Evolutionary conservation across 768 basidiomycete genomes (phyloP), one percentile per base, ranked within the genome.

Genomic region (Tephrocybe rancida): DNA sequence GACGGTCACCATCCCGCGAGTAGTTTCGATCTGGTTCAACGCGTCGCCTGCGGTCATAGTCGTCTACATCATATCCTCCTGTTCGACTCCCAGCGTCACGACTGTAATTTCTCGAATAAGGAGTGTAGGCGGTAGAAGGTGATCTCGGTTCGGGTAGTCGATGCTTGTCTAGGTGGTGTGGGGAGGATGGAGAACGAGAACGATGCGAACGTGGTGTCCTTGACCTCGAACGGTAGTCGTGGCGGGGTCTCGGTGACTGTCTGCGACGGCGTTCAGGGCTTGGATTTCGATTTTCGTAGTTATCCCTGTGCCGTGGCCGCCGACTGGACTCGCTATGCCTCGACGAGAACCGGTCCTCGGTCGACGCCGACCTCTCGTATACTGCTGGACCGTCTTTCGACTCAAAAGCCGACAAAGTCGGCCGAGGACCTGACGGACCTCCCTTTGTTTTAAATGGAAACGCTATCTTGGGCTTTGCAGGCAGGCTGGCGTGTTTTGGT

Each of bases 361-460:
- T 78, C 35, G 82, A 80, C 35, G 69, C 73, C 10, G 72, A 65
- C 43, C 76, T 71, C 45, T 76, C 74, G 52, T 74, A 71, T 18
- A 69, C 63, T 56, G 60, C 65, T 10, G 58, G 50, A 66, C 64
- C 70, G 53, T 56, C 59, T 49, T 35, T 60, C 53, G 59, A 48
- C 42, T 61, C 56, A 25, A 58, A 44, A 44, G 50, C 38, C 39
- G 54, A 42, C 25, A 48, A 55, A 18, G 48, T 45, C 55, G 45
- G 56, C 39, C 43, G 44, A 35, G 27, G 35, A 18, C 59, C 66
- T 11, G 58, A 24, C 6, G 56, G 35, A 34, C 72, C 77, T 39
- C 19, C 53, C 58, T 75, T 81, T 65, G 73, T 79, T 70, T 91
- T 92, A 74, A 92, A 91, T 1, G 90, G 90, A 68, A 89, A 91